Evolutionary conservation across 148 eudicot species (phyloP), one percentile per base, ranked within the genome.

Genomic region (Cornus suecica): DNA sequence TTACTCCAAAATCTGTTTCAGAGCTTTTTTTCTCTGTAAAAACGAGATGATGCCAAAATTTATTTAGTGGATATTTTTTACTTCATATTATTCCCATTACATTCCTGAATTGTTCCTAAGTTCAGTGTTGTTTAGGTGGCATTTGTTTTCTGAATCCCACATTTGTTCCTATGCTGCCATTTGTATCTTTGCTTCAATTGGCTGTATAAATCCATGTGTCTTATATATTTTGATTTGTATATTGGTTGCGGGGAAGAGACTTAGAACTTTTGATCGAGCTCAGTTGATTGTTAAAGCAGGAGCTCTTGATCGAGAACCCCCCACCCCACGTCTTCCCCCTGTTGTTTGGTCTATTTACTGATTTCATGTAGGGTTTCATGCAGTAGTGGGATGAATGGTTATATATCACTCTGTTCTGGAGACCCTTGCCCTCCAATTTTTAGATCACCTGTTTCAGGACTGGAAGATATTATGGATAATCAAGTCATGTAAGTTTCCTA

Each of bases 381-480:
- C 96, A 94, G 97, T 84, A 92, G 90, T 79, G 99, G 97, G 75
- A 94, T 94, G 99, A 88, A 94, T 71, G 99, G 99, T 69, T 94
- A 90, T 81, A 83, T 94, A 71, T 92, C 92, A 71, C 96, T 89
- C 83, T 91, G 97, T 81, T 80, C 86, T 77, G 97, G 99, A 74
- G 99, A 94, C 71, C 97, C 97, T 31, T 94, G 99, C 70, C 99
- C 99, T 52, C 94, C 94, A 23, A 84, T 92, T 68, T 92, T 90
- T 78, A 88, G 92, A 81, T 92, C 99, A 63, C 99, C 99, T 13
- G 88, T 94, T 67, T 77, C 71, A 45, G 92, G 87, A 66, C 72
- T 88, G 96, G 96, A 94, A 83, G 96, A 94, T 81, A 86, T 94
- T 70, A 80, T 87, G 80, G 91, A 91, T 88, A 94, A 92, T 76